Conservation (phyloP, 192 early-diverging fungal species). For the Gryganskiella cystojenkinii region DNA sequence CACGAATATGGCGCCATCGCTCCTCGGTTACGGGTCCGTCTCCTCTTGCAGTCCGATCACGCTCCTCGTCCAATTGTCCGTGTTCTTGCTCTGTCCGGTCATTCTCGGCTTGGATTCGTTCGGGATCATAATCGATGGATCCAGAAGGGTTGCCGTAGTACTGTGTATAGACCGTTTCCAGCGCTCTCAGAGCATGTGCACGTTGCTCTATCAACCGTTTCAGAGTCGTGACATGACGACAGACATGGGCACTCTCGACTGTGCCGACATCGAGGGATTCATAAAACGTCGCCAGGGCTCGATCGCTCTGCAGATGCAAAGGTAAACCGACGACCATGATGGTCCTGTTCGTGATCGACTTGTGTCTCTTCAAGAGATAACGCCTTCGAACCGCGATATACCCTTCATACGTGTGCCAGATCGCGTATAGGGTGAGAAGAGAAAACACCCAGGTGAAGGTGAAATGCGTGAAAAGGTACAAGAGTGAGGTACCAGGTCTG, state of each 20-base stretch:
- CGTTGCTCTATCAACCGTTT: conserved; percentile 66
- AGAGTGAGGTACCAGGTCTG: conserved; percentile 14
- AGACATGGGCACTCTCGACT: conserved; percentile 75
- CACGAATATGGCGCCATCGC: background rate
- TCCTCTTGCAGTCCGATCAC: background rate
- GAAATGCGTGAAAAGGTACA: conserved; percentile 42
- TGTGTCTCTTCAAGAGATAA: conserved; percentile 57
- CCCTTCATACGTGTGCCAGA: conserved; percentile 63
- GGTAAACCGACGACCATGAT: conserved; percentile 80
- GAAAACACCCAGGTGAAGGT: conserved; percentile 67
- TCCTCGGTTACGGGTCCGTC: background rate
- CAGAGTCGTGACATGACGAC: conserved; percentile 66
- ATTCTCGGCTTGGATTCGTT: conserved; percentile 46
- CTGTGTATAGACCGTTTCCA: conserved; percentile 68
- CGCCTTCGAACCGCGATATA: conserved; percentile 59
- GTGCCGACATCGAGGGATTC: conserved; percentile 69
- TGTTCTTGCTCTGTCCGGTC: conserved; percentile 25
- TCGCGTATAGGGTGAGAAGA: conserved; percentile 60
- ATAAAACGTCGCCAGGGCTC: conserved; percentile 74
- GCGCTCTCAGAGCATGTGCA: conserved; percentile 57
- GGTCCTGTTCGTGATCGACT: conserved; percentile 65
- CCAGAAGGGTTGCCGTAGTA: conserved; percentile 80
- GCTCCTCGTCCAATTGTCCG: background rate
- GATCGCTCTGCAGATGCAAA: conserved; percentile 60
- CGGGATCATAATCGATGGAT: conserved; percentile 70